phyloP scores from a whole-genome alignment of 768 basidiomycete species.

The Trametes villosa region DNA sequence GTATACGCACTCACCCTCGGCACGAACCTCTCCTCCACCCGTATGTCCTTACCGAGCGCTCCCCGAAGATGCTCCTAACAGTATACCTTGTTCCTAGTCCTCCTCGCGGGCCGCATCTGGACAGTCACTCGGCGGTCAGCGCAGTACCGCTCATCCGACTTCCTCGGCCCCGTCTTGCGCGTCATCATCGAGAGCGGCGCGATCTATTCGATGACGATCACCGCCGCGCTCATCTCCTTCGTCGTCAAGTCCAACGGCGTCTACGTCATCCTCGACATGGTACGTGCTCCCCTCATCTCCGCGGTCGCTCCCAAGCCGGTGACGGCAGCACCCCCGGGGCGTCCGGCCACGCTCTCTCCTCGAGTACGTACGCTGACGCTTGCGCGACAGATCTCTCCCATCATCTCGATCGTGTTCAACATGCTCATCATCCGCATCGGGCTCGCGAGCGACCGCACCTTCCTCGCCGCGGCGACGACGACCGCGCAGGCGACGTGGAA shows the following conservation, averaged over 20 bases:
- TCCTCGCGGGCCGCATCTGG: conserved; percentile 39
- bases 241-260: conserved; percentile 34
- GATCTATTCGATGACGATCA: conserved; percentile 42
- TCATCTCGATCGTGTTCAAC: conserved; percentile 48
- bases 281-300: conserved; percentile 21
- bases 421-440: conserved; percentile 48
- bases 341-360: background rate
- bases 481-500: conserved; percentile 5
- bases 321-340: background rate
- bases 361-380: background rate
- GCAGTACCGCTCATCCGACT: conserved; percentile 21
- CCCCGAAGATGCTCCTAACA: background rate
- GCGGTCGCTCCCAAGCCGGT: background rate
- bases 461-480: background rate
- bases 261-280: conserved; percentile 43
- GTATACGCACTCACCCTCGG: conserved; percentile 38
- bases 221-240: conserved; percentile 38
- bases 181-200: conserved; percentile 43
- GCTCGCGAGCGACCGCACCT: conserved; percentile 5
- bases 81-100: conserved; percentile 20
- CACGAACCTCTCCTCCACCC: conserved; percentile 39
- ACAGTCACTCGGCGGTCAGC: conserved; percentile 29
- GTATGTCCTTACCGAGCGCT: conserved; percentile 25
- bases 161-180: conserved; percentile 32
- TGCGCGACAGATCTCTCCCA: conserved; percentile 37